Evolutionary conservation across 306 rosid genomes (phyloP), one percentile per base, ranked within the genome.

Genomic region (Ceratonia siliqua): DNA sequence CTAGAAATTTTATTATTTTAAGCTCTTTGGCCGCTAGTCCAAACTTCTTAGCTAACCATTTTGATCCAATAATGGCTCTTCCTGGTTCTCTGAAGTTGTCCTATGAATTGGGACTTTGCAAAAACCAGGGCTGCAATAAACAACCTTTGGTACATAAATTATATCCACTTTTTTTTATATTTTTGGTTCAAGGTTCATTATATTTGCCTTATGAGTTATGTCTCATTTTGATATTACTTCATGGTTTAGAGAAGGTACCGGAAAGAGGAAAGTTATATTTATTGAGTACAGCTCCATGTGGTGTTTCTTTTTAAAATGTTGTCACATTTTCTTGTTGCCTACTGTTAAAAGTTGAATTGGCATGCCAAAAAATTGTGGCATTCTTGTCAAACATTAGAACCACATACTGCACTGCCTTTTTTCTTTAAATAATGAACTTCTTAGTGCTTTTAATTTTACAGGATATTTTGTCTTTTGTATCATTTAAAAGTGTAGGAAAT

Each of bases 11-110:
- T 61, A 45, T 13, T 49, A 35, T 45, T 15, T 38, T 54, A 52
- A 24, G 66, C 28, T 76, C 69, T 70, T 48, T n/a, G 55, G 83
- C 78, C 38, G 66, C 70, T 70, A 43, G 73, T 3, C 64, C 76
- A 39, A 48, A 78, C 55, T 70, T 68, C 75, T 79, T 81, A 78
- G 79, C 59, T 28, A 49, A 59, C 71, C 24, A 32, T 62, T 82
- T 72, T 62, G 11, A 77, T 64, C 53, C 78, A 72, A 73, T 10
- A 76, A 91, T 91, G 98, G 91, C 88, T 83, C 86, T 87, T 73
- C 81, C 88, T 59, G 89, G 92, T 83, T 91, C 92, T 21, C 78
- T 91, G 94, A 92, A 91, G 75, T 72, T 94, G 77, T 79, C 97
- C 85, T 72, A 54, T 77, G 90, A 82, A 17, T 74, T 85, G 88